Evolutionary conservation across 192 early-diverging fungal genomes (phyloP).

Genomic region (Gaertneriomyces sp.): DNA sequence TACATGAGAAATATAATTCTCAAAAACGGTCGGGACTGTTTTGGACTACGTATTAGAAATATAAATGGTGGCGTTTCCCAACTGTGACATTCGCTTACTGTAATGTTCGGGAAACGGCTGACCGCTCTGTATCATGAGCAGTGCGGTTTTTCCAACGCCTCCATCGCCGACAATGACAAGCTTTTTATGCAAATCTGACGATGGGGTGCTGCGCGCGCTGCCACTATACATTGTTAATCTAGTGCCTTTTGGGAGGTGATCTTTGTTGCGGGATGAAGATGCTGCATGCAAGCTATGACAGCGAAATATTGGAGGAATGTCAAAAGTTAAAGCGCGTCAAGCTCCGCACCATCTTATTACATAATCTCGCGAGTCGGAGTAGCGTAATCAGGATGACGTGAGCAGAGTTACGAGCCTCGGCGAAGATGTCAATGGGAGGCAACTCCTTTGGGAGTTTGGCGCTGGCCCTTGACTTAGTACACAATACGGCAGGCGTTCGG

Average conservation of each 20-base stretch:
- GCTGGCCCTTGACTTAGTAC: too few relatives aligned
- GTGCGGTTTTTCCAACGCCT: slow-evolving; percentile 52
- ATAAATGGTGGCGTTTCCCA: not conserved
- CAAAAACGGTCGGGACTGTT: slow-evolving; percentile 83
- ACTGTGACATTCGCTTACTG: not conserved
- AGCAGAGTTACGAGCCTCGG: too few relatives aligned
- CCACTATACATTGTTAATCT: too few relatives aligned
- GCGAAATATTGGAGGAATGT: not conserved
- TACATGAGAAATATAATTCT: slow-evolving; percentile 44
- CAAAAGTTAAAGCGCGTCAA: too few relatives aligned
- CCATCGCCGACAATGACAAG: slow-evolving; percentile 59
- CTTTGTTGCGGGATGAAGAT: not conserved
- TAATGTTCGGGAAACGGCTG: slow-evolving; percentile 47
- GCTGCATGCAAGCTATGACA: not conserved
- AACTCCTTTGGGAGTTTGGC: too few relatives aligned
- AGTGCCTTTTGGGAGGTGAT: too few relatives aligned
- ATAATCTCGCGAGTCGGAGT: too few relatives aligned
- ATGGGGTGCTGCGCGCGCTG: too few relatives aligned
- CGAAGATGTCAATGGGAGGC: too few relatives aligned
- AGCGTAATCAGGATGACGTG: too few relatives aligned
- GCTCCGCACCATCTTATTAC: too few relatives aligned
- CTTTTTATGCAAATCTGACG: slow-evolving; percentile 31
- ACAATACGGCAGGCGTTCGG: too few relatives aligned
- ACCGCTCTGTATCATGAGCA: slow-evolving; percentile 52
- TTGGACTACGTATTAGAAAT: not conserved